phyloP scores from a whole-genome alignment of 2,329 filamentous ascomycete species.

The Blumeriella jaapii region DNA sequence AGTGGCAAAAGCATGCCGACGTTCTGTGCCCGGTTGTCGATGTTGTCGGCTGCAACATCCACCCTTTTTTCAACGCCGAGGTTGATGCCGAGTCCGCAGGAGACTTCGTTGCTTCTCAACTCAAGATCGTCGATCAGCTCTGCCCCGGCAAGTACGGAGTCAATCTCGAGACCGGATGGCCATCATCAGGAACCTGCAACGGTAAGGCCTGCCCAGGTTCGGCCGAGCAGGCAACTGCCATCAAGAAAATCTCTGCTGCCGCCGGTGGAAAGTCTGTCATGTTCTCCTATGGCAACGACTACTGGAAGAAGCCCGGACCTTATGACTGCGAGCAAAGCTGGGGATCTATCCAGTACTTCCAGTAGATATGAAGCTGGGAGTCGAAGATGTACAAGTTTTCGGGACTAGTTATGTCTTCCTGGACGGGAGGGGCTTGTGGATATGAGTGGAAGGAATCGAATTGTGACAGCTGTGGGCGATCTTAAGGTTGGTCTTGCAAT shows the following conservation, averaged over 20 bases:
- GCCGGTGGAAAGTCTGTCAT: constrained; percentile 62
- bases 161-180: constrained; percentile 91
- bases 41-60: constrained; percentile 74
- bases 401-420: no score
- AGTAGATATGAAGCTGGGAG: neutral
- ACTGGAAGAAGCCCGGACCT: constrained; percentile 64
- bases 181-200: constrained; percentile 56
- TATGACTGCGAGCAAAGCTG: constrained; percentile 73
- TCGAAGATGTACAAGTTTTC: no score
- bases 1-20: constrained; percentile 53
- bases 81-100: constrained; percentile 56
- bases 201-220: constrained; percentile 58
- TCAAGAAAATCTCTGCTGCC: constrained; percentile 55
- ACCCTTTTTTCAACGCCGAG: constrained; percentile 83
- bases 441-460: no score
- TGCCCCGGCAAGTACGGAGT: constrained; percentile 64
- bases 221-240: constrained; percentile 57
- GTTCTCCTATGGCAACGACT: constrained; percentile 71
- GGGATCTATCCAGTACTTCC: constrained; percentile 36
- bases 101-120: constrained; percentile 61
- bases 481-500: no score
- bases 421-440: no score
- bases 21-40: constrained; percentile 65
- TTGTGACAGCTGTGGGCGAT: no score
- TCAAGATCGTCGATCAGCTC: constrained; percentile 55